Evolutionary conservation across 306 rosid species (phyloP).

Genomic region (Glycine soja): DNA sequence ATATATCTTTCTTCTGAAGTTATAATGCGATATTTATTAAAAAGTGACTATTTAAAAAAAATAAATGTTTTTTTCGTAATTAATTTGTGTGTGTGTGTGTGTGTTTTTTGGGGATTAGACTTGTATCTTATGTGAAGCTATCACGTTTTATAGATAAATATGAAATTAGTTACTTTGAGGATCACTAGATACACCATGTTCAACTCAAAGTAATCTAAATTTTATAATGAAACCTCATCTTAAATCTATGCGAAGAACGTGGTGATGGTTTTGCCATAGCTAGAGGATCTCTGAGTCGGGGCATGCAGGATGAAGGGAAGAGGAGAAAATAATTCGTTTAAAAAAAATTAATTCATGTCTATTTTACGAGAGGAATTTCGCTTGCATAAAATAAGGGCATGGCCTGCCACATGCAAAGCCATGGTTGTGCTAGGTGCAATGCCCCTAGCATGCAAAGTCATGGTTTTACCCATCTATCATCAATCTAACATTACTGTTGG

Average conservation of each 20-base stretch:
- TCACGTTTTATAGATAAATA: not conserved
- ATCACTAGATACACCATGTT: not conserved
- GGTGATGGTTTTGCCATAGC: constrained; percentile 45
- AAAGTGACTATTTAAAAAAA: too few species aligned
- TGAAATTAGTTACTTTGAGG: constrained; percentile 1
- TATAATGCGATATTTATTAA: too few species aligned
- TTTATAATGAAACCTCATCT: constrained; percentile 22
- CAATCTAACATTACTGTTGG: constrained; percentile 47
- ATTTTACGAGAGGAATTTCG: constrained; percentile 3
- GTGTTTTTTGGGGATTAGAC: not conserved
- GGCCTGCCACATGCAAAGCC: constrained; percentile 61
- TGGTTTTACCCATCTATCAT: constrained; percentile 44
- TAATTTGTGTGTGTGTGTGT: not conserved
- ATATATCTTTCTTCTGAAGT: too few species aligned
- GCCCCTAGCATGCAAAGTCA: constrained; percentile 52
- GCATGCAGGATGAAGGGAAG: constrained; percentile 52
- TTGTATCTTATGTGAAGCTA: not conserved
- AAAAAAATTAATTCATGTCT: not conserved
- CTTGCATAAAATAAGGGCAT: constrained; percentile 18
- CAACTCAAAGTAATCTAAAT: constrained; percentile 10
- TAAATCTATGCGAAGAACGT: constrained; percentile 48
- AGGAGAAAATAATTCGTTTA: not conserved
- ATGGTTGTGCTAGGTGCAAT: constrained; percentile 55
- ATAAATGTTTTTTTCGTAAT: too few species aligned
- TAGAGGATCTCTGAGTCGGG: constrained; percentile 38